phyloP scores from a whole-genome alignment of 148 eudicot genomes.

The Vaccinium darrowii region DNA sequence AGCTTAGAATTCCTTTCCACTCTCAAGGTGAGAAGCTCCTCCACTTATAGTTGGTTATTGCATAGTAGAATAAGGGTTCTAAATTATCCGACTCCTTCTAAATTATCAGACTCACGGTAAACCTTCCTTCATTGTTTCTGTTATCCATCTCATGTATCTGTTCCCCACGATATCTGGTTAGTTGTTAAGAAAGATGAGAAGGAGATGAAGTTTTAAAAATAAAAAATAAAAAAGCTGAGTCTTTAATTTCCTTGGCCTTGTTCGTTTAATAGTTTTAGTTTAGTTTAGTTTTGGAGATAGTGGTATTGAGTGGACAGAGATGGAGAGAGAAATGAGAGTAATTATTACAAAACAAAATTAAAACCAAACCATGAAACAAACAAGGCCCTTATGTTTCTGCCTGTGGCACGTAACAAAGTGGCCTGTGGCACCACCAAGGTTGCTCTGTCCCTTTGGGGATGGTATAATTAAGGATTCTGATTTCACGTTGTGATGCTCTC shows the following conservation, averaged over 20 bases:
- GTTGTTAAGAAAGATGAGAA: background rate
- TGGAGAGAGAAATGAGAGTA: no score
- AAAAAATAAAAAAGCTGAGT: background rate
- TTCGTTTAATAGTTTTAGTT: no score
- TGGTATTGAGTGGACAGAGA: no score
- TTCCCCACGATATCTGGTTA: background rate
- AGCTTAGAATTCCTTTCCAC: conserved; percentile 78
- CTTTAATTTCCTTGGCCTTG: background rate
- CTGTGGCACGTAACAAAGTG: background rate
- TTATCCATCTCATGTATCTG: background rate
- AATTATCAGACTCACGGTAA: background rate
- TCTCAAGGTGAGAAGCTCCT: conserved; percentile 58
- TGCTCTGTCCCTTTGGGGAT: no score
- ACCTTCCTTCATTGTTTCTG: background rate
- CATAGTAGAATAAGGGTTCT: background rate
- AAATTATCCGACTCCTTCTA: background rate
- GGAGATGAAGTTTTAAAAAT: background rate
- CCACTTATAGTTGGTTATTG: background rate
- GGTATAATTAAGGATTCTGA: no score
- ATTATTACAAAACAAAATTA: no score
- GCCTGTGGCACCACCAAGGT: background rate
- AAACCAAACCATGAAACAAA: no score
- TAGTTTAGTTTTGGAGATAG: no score
- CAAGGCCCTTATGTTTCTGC: background rate
- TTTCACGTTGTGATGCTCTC: background rate